Conservation (phyloP, 169 alveolate species). For the Babesia sp. region DNA sequence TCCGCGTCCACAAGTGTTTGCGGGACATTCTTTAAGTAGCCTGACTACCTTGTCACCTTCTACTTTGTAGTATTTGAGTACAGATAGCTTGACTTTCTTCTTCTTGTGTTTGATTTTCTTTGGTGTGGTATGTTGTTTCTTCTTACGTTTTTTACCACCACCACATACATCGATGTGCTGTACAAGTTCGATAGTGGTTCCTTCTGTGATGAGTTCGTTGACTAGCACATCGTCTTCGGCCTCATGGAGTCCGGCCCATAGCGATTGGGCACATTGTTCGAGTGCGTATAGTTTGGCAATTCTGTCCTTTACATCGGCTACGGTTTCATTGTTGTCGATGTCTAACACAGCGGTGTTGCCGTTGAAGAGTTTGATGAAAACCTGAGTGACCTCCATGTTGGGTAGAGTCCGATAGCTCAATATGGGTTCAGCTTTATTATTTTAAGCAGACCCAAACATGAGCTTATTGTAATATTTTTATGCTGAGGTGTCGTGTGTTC, state of each 20-base stretch:
- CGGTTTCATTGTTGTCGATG: slow-evolving; percentile 26
- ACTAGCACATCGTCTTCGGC: slow-evolving; percentile 45
- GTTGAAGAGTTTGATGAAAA: slow-evolving; percentile 54
- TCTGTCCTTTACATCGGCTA: slow-evolving; percentile 39
- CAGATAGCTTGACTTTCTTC: slow-evolving; percentile 96
- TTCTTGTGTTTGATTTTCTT: slow-evolving; percentile 94
- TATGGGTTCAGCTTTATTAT: neutral
- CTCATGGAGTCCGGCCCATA: slow-evolving; percentile 56
- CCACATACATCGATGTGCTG: slow-evolving; percentile 73
- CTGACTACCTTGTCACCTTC: slow-evolving; percentile 94
- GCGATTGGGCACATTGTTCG: slow-evolving; percentile 28
- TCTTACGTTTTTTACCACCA: slow-evolving; percentile 93
- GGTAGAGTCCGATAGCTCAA: slow-evolving; percentile 18
- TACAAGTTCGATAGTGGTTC: slow-evolving; percentile 11
- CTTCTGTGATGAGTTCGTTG: slow-evolving; percentile 38
- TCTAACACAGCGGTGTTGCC: slow-evolving; percentile 64
- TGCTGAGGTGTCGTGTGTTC: neutral
- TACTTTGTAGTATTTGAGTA: slow-evolving; percentile 94
- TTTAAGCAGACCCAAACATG: neutral
- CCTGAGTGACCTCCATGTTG: slow-evolving; percentile 56
- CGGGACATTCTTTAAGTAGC: slow-evolving; percentile 93
- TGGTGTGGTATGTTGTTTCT: slow-evolving; percentile 91
- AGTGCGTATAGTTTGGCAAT: slow-evolving; percentile 16
- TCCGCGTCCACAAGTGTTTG: slow-evolving; percentile 93
- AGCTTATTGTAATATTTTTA: neutral